These are phyloP conservation scores for Pseudoscleropodium purum DNA, from an alignment of 225 moss, liverwort and hornwort genomes.

Conservation along the genomic window DNA sequence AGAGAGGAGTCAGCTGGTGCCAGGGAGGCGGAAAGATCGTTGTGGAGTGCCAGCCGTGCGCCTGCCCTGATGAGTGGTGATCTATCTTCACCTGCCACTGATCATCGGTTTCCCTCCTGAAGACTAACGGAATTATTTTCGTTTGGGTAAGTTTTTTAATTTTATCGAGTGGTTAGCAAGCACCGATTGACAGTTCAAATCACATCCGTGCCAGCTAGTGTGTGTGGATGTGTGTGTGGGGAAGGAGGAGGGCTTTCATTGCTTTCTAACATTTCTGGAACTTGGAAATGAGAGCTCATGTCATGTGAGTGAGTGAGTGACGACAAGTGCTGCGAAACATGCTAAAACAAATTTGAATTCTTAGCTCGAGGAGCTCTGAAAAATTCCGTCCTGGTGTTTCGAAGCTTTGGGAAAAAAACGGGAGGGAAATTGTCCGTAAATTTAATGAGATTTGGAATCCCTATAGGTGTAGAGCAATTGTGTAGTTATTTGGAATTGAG, in stretches of 20 bases:
- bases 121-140: not conserved
- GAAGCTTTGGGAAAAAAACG: no score
- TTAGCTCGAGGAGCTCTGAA: not conserved
- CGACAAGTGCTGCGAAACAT: not conserved
- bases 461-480: not conserved
- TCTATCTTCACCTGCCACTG: not conserved
- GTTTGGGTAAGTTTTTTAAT: not conserved
- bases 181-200: not conserved
- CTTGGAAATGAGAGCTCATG: not conserved
- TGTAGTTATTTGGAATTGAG: not conserved
- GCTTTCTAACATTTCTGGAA: not conserved
- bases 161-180: not conserved
- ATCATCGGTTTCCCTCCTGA: not conserved
- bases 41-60: constrained; percentile 18
- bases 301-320: not conserved
- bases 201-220: not conserved
- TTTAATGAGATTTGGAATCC: not conserved
- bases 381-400: not conserved
- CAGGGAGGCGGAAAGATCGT: constrained; percentile 14
- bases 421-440: no score
- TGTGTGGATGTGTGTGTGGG: no score
- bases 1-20: not conserved
- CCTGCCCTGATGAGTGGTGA: not conserved
- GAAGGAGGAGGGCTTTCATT: not conserved
- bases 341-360: not conserved